These are phyloP conservation scores for Ophiorrhiza pumila DNA, from an alignment of 257 asterid species.

Conservation along the genomic window DNA sequence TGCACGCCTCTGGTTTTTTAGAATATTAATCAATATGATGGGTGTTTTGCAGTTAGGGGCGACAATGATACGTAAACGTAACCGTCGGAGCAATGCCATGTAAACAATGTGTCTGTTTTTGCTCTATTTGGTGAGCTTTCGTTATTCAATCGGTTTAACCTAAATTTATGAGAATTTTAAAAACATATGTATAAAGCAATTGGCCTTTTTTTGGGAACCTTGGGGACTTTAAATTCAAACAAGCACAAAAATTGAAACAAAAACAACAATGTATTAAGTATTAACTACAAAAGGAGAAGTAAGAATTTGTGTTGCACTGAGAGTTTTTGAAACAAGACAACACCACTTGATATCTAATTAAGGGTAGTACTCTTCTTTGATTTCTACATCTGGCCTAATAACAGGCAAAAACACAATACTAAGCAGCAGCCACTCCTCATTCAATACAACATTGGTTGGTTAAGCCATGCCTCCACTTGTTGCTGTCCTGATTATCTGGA, in stretches of 20 bases:
- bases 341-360: constrained; percentile 6
- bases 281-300: neutral
- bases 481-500: constrained; percentile 94
- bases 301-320: neutral
- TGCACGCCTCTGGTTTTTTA: too few relatives aligned
- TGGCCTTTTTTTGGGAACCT: too few relatives aligned
- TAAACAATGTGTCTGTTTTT: too few relatives aligned
- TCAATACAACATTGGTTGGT: constrained; percentile 9
- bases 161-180: too few relatives aligned
- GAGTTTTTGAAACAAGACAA: neutral
- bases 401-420: constrained; percentile 15
- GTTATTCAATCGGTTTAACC: too few relatives aligned
- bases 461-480: constrained; percentile 84
- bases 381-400: constrained; percentile 24
- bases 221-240: too few relatives aligned
- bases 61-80: too few relatives aligned
- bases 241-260: neutral
- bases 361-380: constrained; percentile 1
- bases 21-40: too few relatives aligned
- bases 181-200: too few relatives aligned
- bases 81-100: too few relatives aligned
- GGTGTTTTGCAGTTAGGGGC: too few relatives aligned
- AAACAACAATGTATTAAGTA: neutral
- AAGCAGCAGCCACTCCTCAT: neutral
- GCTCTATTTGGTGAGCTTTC: too few relatives aligned